A percentile compares a stretch with the other conserved stretches of the same genome.
phyloP scores from a whole-genome alignment of 192 early-diverging fungal genomes.

The Thoreauomyces humboldtii region DNA sequence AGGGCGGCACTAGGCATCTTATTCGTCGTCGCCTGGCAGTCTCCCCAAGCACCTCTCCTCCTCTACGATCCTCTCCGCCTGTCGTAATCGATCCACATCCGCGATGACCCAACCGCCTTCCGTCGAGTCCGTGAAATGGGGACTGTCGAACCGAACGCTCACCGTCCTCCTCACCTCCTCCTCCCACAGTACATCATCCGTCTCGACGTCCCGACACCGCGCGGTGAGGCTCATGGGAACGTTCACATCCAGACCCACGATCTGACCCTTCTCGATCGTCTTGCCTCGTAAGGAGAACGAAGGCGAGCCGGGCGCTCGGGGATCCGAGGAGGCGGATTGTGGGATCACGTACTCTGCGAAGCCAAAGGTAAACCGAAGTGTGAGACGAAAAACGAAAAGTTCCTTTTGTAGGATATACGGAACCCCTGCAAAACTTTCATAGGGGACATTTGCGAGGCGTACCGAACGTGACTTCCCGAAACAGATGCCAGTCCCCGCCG shows the following conservation, averaged over 20 bases:
- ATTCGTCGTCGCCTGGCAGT: too few relatives aligned
- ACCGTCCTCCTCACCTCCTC: neutral
- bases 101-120: constrained; percentile 11
- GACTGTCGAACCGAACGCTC: constrained; percentile 3
- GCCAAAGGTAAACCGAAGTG: neutral
- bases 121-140: constrained; percentile 7
- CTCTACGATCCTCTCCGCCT: neutral
- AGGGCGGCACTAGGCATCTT: too few relatives aligned
- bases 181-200: neutral
- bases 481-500: neutral
- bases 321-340: neutral
- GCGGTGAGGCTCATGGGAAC: neutral
- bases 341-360: constrained; percentile 2
- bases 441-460: neutral
- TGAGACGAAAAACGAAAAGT: too few relatives aligned
- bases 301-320: neutral
- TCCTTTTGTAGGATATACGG: too few relatives aligned
- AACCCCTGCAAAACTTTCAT: too few relatives aligned
- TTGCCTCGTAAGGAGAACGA: neutral
- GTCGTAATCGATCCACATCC: constrained; percentile 11
- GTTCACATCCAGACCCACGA: constrained; percentile 13
- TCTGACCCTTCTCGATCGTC: constrained; percentile 5
- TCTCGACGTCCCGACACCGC: neutral
- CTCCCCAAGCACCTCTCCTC: constrained; percentile 8
- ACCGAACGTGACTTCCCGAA: constrained; percentile 25